A percentile compares a stretch with the other conserved stretches of the same genome.
phyloP scores from a whole-genome alignment of 192 early-diverging fungal species.

The Umbelopsis vinacea region DNA sequence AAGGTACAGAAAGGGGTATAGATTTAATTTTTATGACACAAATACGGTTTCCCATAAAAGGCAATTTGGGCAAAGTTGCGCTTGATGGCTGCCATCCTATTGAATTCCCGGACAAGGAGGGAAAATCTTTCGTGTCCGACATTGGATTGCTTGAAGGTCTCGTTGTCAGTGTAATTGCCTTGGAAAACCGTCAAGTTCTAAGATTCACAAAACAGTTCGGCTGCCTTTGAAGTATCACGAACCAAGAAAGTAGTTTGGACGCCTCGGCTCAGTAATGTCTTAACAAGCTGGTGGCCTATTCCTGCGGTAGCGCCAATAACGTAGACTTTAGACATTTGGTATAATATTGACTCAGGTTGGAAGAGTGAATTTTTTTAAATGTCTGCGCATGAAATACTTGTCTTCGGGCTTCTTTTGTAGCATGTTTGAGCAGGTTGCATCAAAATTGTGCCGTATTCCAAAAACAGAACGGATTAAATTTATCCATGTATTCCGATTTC shows the following conservation, averaged over 20 bases:
- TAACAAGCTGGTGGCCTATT: conserved; percentile 16
- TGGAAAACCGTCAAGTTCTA: conserved; percentile 3
- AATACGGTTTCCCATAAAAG: too few species aligned
- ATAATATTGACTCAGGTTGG: too few species aligned
- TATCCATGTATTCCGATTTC: too few species aligned
- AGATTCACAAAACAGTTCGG: conserved; percentile 3
- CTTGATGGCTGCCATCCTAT: not conserved
- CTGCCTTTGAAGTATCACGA: conserved; percentile 15
- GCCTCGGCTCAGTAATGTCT: not conserved
- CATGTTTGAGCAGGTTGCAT: too few species aligned
- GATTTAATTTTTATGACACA: too few species aligned
- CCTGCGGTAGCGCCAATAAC: conserved; percentile 28
- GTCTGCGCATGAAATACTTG: too few species aligned
- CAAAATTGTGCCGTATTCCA: too few species aligned
- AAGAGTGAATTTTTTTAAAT: too few species aligned
- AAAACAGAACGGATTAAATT: too few species aligned
- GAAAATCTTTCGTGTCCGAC: conserved; percentile 27
- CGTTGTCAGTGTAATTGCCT: conserved; percentile 13
- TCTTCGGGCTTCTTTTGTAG: too few species aligned
- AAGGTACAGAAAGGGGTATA: too few species aligned
- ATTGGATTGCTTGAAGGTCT: conserved; percentile 8
- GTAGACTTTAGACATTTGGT: conserved; percentile 2
- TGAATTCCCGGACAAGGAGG: not conserved
- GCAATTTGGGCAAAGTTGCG: not conserved
- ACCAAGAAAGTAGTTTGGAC: conserved; percentile 1